Evolutionary conservation across 2,329 filamentous ascomycete species (phyloP).

Genomic region (Biscogniauxia sp.): DNA sequence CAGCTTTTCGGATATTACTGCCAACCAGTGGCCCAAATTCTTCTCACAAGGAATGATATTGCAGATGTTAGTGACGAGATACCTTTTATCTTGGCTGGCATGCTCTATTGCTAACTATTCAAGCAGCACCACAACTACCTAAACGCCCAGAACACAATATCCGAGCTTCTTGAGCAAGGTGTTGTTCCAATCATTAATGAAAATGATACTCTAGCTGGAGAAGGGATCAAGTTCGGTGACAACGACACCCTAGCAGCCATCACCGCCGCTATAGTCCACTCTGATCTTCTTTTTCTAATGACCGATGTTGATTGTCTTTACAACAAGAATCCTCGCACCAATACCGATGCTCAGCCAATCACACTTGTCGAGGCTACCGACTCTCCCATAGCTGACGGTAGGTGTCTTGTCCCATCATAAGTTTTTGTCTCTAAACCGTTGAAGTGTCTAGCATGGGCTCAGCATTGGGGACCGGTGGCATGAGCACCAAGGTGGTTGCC

Average conservation of each 20-base stretch:
- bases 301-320: conserved; percentile 98
- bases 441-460: conserved; percentile 85
- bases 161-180: conserved; percentile 85
- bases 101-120: background rate
- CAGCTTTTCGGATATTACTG: conserved; percentile 82
- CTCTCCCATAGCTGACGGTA: conserved; percentile 75
- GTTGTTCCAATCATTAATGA: conserved; percentile 99
- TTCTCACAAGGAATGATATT: conserved; percentile 94
- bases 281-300: conserved; percentile 96
- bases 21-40: conserved; percentile 90
- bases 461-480: conserved; percentile 86
- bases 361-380: conserved; percentile 89
- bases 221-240: conserved; percentile 99
- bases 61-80: conserved; percentile 66
- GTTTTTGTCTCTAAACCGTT: background rate
- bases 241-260: conserved; percentile 97
- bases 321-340: conserved; percentile 85
- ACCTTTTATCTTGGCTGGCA: too few species aligned
- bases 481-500: conserved; percentile 96
- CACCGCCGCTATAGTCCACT: conserved; percentile 94
- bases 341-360: conserved; percentile 84
- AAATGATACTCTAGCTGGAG: conserved; percentile 94
- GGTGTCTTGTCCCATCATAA: conserved; percentile 9
- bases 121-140: conserved; percentile 80
- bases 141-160: conserved; percentile 94